Evolutionary conservation across 495 filamentous ascomycete species (phyloP), one percentile per base, ranked within the genome.

Genomic region (Bombardia bombarda): DNA sequence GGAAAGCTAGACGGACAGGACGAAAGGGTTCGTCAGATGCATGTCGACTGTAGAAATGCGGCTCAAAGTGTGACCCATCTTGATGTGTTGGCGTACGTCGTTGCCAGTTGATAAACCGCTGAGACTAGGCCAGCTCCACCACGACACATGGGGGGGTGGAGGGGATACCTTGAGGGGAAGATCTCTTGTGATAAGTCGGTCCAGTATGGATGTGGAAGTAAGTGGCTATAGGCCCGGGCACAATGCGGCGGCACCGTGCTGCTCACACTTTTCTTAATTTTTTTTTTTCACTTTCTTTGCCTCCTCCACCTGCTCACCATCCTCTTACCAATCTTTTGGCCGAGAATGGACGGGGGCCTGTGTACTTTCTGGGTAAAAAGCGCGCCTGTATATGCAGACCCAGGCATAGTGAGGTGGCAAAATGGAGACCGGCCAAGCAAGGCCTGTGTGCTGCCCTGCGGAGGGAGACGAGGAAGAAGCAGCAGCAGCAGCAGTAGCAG

Each of bases 11-110:
- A 65, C 58, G 60, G 61, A 67, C 55, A 58, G 56, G 63, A 59
- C 50, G 57, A 56, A 60, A 66, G 58, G 60, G 65, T 65, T 72
- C 65, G 61, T 58, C 60, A 61, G 66, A 68, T 62, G 74, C 70
- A 74, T 62, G 71, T 65, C 50, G 46, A 59, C 50, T 50, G 57
- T 53, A 55, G 63, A 69, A 66, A 74, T 78, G 74, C 74, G 74
- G 73, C 74, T 78, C 68, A 64, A 72, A 68, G 72, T 72, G 70
- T 66, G 71, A 74, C 72, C 72, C 73, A 71, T 75, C 62, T 70
- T 86, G 87, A 88, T 95, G 88, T 79, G 88, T 73, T 95, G 88
- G 88, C 88, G 83, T 82, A 65, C 71, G 72, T 85, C 74, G 69
- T 79, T 77, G 73, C 88, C 87, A 92, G 82, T 86, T 72, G 69